Evolutionary conservation across 495 filamentous ascomycete species (phyloP), one percentile per base, ranked within the genome.

Genomic region (Choiromyces venosus): DNA sequence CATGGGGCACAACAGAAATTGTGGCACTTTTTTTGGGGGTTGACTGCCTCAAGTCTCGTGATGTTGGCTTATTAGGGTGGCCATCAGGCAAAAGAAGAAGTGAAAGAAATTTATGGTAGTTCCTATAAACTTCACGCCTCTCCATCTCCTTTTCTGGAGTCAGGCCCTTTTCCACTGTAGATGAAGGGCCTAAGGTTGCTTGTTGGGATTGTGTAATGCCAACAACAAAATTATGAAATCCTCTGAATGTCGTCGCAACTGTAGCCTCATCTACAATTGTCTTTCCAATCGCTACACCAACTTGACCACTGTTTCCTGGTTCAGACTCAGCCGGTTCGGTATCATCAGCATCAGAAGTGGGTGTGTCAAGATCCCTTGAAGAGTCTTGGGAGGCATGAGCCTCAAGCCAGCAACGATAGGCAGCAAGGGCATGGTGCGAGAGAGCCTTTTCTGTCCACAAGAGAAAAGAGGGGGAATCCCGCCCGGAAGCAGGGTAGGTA

Each of bases 301-400:
- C 77, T 56, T 71, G 56, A 56, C 74, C 76, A 67, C 71, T 46
- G 12, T 36, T 37, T 68, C 69, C 16, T 37, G 44, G 16, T 67
- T 36, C 68, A 1, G n/a, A 14, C 21, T 35, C 52, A 4, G 36
- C 39, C 33, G 36, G 64, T 38, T 72, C 71, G 16, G 16, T 42
- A 12, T 18, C 52, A 18, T 29, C 52, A n/a, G n/a, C n/a, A 14
- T 61, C 52, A 61, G 52, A 29, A 14, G 52, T 61, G 8, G 25
- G 52, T 61, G 52, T 33, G 52, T 33, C 10, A 16, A 6, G 52
- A 33, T 61, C 18, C 25, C 25, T 33, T 18, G 46, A 2, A 85
- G 85, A 67, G 85, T 86, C 16, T 85, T 84, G 68, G 86, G 78
- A 72, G 84, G 76, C 67, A 14, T 79, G 79, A 39, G 75, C 73